Base-by-base conservation (phyloP, 2,329 filamentous ascomycete species). In the Trichoderma atrobrunneum region DNA sequence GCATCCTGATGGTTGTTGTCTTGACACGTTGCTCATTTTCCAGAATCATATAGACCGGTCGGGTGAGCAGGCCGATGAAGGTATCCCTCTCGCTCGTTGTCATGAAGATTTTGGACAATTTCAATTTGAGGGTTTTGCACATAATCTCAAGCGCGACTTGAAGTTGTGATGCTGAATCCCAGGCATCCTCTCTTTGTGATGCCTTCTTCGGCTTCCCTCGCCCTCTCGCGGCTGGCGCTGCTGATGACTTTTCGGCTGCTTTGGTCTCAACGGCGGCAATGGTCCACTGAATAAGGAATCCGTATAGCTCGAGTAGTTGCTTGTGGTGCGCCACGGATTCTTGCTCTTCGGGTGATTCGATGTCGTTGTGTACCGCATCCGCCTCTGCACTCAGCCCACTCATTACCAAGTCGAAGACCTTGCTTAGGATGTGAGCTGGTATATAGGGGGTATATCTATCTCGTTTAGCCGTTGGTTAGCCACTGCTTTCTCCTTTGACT, bases 11-110 rank as follows among this genome's bases (percentile, higher is more conserved):
- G 5, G 92, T 86, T 30, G 91, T 96, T 77, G 88, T 93, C 85
- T 98, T 99, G 75, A 95, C 92, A 73, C 96, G 89, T 79, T 95
- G 91, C 81, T 99, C 96, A 81, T 93, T 98, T 83, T 99, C 96
- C 56, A 99, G 86, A 28, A 99, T 89, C 82, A 98, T 89, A 81
- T 98, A 99, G 12, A 97, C 93, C 1, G 96, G 95, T 51, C 96
- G 89, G 0, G 96, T 98, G 76, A 99, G 92, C 0, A 99, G 87
- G 69, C 93, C 91, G 73, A 99, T 92, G 77, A 99, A 98, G 0
- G 94, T 98, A 79, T 99, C 96, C 74, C 95, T 89, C 82, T 99
- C 96, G 62, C 95, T 97, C 0, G 96, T 99, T 0, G 96, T 99
- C 74, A 98, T 83, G 79, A 99, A 99, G 73, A 99, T 95, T 79